phyloP scores from a whole-genome alignment of 1,139 yeast species.

The Geotrichum citri-aurantii region DNA sequence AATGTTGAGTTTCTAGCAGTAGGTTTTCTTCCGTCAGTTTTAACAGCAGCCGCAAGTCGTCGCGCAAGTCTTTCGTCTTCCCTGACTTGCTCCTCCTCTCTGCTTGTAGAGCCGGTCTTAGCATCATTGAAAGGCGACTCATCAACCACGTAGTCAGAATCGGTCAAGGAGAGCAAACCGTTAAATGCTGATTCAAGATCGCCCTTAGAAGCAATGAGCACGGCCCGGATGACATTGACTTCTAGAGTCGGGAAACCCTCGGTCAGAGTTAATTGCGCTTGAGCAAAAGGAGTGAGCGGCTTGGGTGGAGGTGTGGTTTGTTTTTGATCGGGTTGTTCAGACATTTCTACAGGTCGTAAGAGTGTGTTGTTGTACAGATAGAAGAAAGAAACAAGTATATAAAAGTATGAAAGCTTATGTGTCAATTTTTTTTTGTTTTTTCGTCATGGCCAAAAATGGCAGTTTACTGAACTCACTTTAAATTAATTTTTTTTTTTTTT shows the following conservation, averaged over 20 bases:
- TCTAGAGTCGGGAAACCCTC: constrained; percentile 82
- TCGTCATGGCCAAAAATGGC: not conserved
- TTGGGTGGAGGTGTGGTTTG: constrained; percentile 50
- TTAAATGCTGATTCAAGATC: constrained; percentile 79
- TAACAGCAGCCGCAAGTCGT: constrained; percentile 37
- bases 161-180: constrained; percentile 74
- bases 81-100: constrained; percentile 43
- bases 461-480: not conserved
- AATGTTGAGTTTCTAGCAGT: not conserved
- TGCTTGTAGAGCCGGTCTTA: constrained; percentile 21
- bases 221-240: constrained; percentile 64
- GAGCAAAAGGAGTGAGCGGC: constrained; percentile 54
- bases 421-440: not conserved
- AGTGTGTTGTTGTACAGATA: not conserved
- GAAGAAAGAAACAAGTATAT: not conserved
- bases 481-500: not conserved
- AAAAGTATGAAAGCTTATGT: not conserved
- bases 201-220: constrained; percentile 83
- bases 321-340: not conserved
- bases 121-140: constrained; percentile 9
- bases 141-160: constrained; percentile 65
- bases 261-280: constrained; percentile 48
- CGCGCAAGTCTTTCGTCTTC: constrained; percentile 84
- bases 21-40: not conserved
- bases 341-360: not conserved